Percentiles rank a stretch among this genome's conserved stretches.
Evolutionary conservation across 192 early-diverging fungal species (phyloP).

Genomic region (Coemansia sp.): DNA sequence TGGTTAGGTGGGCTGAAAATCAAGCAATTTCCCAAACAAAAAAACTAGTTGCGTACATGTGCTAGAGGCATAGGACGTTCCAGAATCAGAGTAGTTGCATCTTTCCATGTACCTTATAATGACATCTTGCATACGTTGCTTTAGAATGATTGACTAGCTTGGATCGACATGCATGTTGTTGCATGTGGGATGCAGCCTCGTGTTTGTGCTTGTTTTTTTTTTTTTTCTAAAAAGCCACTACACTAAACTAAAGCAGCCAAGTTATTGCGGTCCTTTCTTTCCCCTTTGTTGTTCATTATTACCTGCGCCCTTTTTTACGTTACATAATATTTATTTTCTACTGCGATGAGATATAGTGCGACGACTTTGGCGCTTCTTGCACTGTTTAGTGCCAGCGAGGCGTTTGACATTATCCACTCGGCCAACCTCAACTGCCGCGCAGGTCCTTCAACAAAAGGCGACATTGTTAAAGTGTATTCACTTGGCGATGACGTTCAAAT

Average conservation of each 20-base stretch:
- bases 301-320: background rate
- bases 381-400: slow-evolving; percentile 21
- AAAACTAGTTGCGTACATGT: background rate
- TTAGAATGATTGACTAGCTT: background rate
- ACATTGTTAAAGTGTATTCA: slow-evolving; percentile 37
- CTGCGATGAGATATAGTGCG: slow-evolving; percentile 2
- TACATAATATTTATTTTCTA: slow-evolving; percentile 5
- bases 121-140: background rate
- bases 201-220: background rate
- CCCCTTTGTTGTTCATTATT: background rate
- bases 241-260: background rate
- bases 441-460: slow-evolving; percentile 28
- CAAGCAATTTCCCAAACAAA: background rate
- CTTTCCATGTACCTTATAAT: background rate
- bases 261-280: background rate
- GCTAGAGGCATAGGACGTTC: background rate
- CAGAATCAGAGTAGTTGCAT: background rate
- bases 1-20: background rate
- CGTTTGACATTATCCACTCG: slow-evolving; percentile 40
- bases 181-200: background rate
- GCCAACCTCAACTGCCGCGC: slow-evolving; percentile 51
- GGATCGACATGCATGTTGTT: background rate
- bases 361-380: slow-evolving; percentile 10
- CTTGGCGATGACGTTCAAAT: slow-evolving; percentile 49
- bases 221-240: slow-evolving; percentile 1